Base-by-base conservation (phyloP, 176 grass and related monocot genomes). In the Carex scoparia region DNA sequence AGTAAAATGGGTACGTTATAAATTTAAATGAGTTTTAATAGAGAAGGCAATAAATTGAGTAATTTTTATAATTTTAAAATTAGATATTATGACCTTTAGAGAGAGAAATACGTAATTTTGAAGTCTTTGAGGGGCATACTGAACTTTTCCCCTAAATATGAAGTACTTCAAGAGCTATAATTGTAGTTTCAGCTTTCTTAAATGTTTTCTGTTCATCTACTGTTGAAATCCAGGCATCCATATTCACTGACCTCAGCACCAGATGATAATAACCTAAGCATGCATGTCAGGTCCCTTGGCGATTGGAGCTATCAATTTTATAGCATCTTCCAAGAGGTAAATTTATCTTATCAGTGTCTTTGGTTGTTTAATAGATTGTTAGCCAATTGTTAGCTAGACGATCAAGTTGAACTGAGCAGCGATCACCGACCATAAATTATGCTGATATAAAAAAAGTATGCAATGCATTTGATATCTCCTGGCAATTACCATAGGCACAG, bases 301-400 rank as follows among this genome's bases (percentile, higher is more conserved):
- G 92, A 94, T 61, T 94, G 92, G 92, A 94, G 90, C 84, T 92
- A 83, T 76, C 75, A 94, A 88, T 84, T 90, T 37, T 94, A 94
- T 84, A 81, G 67, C 51, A 61, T 83, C 40, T 94, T 94, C 63
- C 88, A 90, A 66, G 68, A 90, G 86, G 90, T 90, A 86, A 61
- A 80, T 18, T 68, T n/a, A 32, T 37, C 4, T 32, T 38, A 60
- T 18, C 51, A 7, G 3, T 42, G 6, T 76, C 8, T 27, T 49
- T 46, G 27, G 15, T 55, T 69, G 44, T 15, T 28, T 83, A 85
- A 57, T 4, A 75, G 55, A 0, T 63, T n/a, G 2, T 81, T 81
- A 63, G 32, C 55, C 27, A 61, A 38, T 61, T 81, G 7, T 37
- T 37, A 40, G 28, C 30, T 15, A 16, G 14, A 3, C 1, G 10